Evolutionary conservation across 2,329 filamentous ascomycete genomes (phyloP), one percentile per base, ranked within the genome.

Genomic region (Neonectria faginata): DNA sequence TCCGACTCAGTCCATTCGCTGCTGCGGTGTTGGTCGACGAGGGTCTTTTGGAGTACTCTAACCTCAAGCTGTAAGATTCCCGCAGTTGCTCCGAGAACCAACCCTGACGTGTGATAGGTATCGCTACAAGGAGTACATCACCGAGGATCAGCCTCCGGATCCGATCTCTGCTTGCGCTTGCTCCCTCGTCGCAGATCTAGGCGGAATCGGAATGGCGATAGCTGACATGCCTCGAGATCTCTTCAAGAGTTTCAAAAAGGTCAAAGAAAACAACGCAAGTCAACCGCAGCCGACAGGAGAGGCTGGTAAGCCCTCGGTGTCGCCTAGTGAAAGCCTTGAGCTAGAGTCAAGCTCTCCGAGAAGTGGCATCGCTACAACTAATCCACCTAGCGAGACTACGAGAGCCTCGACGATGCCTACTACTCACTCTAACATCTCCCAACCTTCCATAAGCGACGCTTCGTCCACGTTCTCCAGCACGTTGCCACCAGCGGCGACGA

Each of bases 131-230:
- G 92, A 97, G 75, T 93, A 95, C 76, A 88, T 91, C 67, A 92
- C 91, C 0, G 91, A 93, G 63, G 88, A 91, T 33, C 91, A 94
- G 48, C 93, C 93, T 0, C 89, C 87, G 73, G 93, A 96, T 68
- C 93, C 93, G 0, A 87, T 97, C 25, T 89, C 91, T 14, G 93
- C 92, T 20, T 92, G 89, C 16, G 89, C 93, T 0, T 88, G 89
- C 48, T 92, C 94, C 0, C 79, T 97, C 1, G 82, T 97, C n/a
- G 91, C 92, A 6, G 95, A 94, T n/a, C 83, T 96, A 51, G 89
- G 91, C 27, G 91, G 87, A 42, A 90, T 97, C 62, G 88, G 92
- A 73, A 91, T 97, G 86, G 92, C 93, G 1, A 85, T 97, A 44
- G 92, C 92, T 1, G 93, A 97, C 73, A 86, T 90, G 69, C 88